phyloP scores from a whole-genome alignment of 2,329 filamentous ascomycete genomes.

The Graphilbum sp. region DNA sequence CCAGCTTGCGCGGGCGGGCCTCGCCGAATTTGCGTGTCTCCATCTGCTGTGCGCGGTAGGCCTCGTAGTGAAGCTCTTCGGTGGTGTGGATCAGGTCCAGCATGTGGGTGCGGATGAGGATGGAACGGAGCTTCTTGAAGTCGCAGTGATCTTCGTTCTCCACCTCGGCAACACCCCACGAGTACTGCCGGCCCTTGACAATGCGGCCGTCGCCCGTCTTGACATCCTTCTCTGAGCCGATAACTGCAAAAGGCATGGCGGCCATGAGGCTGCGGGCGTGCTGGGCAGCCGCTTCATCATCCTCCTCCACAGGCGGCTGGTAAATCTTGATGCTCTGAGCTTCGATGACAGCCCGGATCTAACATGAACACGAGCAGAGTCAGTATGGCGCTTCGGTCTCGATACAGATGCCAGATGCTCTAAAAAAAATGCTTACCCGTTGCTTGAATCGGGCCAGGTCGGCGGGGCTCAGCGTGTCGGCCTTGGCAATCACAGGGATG shows the following conservation, averaged over 20 bases:
- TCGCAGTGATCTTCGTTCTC: constrained; percentile 99
- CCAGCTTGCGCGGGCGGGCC: constrained; percentile 88
- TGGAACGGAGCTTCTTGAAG: constrained; percentile 99
- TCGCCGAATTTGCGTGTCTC: constrained; percentile 99
- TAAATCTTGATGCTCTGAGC: constrained; percentile 99
- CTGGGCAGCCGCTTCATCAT: constrained; percentile 89
- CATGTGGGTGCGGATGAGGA: constrained; percentile 98
- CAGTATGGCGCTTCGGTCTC: too few relatives aligned
- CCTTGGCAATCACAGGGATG: constrained; percentile 97
- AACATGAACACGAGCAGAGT: too few relatives aligned
- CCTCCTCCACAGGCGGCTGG: constrained; percentile 92
- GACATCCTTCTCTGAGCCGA: constrained; percentile 98
- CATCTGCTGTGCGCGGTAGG: constrained; percentile 98
- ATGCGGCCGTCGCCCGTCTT: constrained; percentile 92
- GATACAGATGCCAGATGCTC: too few relatives aligned
- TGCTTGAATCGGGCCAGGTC: constrained; percentile 92
- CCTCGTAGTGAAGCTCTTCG: constrained; percentile 98
- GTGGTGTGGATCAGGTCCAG: constrained; percentile 98
- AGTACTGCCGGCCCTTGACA: constrained; percentile 97
- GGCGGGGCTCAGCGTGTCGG: constrained; percentile 84
- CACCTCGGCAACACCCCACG: constrained; percentile 97
- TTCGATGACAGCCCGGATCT: constrained; percentile 86
- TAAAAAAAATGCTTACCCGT: constrained; percentile 48
- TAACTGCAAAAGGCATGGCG: constrained; percentile 97
- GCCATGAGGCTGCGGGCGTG: constrained; percentile 90